phyloP scores from a whole-genome alignment of 805 yeast species.

The Tetrapisispora arboricola region DNA sequence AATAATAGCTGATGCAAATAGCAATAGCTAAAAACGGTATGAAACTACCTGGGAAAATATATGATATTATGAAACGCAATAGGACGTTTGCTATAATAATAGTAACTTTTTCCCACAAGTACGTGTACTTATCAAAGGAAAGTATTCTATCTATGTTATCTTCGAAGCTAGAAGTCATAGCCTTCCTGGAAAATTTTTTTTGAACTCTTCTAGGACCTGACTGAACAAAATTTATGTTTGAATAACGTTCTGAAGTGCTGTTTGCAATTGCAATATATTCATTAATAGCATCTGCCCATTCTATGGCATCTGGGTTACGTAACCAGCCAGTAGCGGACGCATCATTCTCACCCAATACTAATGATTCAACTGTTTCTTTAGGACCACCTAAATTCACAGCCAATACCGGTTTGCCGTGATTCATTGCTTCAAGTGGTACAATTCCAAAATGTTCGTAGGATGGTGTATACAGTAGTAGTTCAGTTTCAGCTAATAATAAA shows the following conservation, averaged over 20 bases:
- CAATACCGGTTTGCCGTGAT: slow-evolving; percentile 67
- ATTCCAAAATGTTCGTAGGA: slow-evolving; percentile 92
- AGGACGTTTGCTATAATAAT: slow-evolving; percentile 7
- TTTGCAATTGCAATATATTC: slow-evolving; percentile 28
- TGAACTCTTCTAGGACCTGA: slow-evolving; percentile 28
- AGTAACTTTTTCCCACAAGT: slow-evolving; percentile 25
- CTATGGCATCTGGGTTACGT: slow-evolving; percentile 35
- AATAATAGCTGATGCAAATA: neutral
- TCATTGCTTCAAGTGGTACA: slow-evolving; percentile 94
- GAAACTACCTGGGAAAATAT: slow-evolving; percentile 7
- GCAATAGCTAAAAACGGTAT: slow-evolving; percentile 15
- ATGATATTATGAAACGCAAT: slow-evolving; percentile 8
- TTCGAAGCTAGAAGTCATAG: slow-evolving; percentile 33
- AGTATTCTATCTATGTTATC: slow-evolving; percentile 26
- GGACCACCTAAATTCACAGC: slow-evolving; percentile 94
- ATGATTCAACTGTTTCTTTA: slow-evolving; percentile 49
- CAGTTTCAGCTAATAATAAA: slow-evolving; percentile 46
- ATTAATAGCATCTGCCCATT: slow-evolving; percentile 47
- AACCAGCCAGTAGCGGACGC: slow-evolving; percentile 54
- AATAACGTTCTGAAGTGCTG: slow-evolving; percentile 5
- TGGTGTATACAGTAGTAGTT: slow-evolving; percentile 76
- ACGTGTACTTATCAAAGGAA: slow-evolving; percentile 14
- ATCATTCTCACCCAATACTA: slow-evolving; percentile 21
- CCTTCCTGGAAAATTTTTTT: slow-evolving; percentile 29
- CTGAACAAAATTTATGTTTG: slow-evolving; percentile 9